Conservation (phyloP, 257 asterid genomes). For the Rehmannia glutinosa region DNA sequence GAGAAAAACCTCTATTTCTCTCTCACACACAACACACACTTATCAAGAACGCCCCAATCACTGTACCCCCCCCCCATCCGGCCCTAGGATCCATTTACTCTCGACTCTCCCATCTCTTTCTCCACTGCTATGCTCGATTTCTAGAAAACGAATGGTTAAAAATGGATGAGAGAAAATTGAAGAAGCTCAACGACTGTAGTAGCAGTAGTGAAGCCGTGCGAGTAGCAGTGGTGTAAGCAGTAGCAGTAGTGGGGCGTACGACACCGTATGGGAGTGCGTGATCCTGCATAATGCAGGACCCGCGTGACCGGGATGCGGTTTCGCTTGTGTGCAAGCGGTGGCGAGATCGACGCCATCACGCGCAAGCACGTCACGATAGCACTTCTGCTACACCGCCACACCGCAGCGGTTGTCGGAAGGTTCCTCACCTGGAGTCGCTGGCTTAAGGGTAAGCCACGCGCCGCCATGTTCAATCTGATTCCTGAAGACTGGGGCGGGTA, state of each 20-base stretch:
- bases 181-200: not conserved
- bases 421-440: conserved; percentile 75
- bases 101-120: not conserved
- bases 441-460: conserved; percentile 87
- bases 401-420: conserved; percentile 48
- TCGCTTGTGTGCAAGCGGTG: conserved; percentile 57
- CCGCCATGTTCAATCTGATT: conserved; percentile 78
- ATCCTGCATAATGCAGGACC: conserved; percentile 60
- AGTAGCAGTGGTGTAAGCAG: conserved; percentile 6
- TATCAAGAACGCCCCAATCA: not conserved
- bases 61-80: not conserved
- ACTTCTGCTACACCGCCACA: conserved; percentile 62
- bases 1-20: conserved; percentile 2
- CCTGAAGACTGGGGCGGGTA: conserved; percentile 87
- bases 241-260: conserved; percentile 32
- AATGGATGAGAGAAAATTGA: conserved; percentile 19
- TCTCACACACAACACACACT: conserved; percentile 1
- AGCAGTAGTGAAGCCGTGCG: no score
- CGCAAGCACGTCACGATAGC: conserved; percentile 85
- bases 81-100: not conserved
- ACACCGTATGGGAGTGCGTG: conserved; percentile 69
- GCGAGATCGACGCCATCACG: conserved; percentile 66
- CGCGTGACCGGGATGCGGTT: conserved; percentile 64
- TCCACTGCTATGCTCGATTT: conserved; percentile 7
- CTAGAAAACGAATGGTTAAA: not conserved